Percentiles rank a stretch among this genome's conserved stretches.
Conservation (phyloP, 2,329 filamentous ascomycete genomes). For the Xylaria sp. region DNA sequence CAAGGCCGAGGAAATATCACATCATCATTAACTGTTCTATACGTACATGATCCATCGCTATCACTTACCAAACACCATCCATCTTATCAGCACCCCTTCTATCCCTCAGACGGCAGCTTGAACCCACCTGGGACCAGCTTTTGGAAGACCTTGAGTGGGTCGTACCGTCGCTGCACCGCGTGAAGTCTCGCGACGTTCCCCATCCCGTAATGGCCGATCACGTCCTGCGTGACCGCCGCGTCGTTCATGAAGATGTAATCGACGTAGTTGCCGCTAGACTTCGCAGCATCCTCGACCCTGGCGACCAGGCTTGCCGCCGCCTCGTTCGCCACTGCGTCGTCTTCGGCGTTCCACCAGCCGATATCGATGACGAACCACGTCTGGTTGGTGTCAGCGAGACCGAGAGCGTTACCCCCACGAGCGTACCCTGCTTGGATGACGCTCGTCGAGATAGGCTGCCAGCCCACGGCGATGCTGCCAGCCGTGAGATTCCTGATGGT, state of each 20-base stretch:
- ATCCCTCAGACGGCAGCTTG: constrained; percentile 30
- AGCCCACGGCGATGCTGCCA: constrained; percentile 40
- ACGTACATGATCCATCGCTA: neutral
- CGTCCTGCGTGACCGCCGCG: constrained; percentile 31
- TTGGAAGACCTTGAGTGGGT: constrained; percentile 32
- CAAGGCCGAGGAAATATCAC: constrained; percentile 10
- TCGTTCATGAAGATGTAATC: constrained; percentile 40
- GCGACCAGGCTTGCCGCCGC: constrained; percentile 32
- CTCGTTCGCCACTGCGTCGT: constrained; percentile 31
- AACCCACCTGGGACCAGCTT: constrained; percentile 34
- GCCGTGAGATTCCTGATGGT: constrained; percentile 33
- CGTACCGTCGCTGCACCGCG: constrained; percentile 30
- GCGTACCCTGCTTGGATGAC: constrained; percentile 35
- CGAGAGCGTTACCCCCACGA: constrained; percentile 41
- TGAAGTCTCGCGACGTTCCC: constrained; percentile 33
- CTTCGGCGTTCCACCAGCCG: constrained; percentile 36
- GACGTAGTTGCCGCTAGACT: constrained; percentile 27
- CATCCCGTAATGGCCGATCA: constrained; percentile 35
- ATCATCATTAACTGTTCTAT: constrained; percentile 15
- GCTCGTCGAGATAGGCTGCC: constrained; percentile 42
- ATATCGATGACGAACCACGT: constrained; percentile 40
- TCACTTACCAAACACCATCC: constrained; percentile 2
- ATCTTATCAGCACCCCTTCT: constrained; percentile 11
- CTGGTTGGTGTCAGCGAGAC: constrained; percentile 38
- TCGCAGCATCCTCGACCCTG: constrained; percentile 30